Percentiles rank a stretch among this genome's conserved stretches.
phyloP scores from a whole-genome alignment of 208 protist genomes.

The Leishmania turanica region DNA sequence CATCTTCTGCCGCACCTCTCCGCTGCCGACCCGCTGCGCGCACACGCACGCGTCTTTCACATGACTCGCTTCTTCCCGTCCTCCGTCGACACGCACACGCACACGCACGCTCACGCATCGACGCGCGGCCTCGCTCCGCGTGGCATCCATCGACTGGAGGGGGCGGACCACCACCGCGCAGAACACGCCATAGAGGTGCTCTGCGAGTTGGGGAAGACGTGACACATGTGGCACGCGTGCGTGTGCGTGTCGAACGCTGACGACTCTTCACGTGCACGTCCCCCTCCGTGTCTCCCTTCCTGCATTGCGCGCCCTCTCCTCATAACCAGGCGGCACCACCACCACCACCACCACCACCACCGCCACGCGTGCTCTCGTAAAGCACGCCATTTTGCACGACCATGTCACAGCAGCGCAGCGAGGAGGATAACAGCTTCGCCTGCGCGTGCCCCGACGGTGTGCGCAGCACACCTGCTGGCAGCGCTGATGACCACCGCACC shows the following conservation, averaged over 20 bases:
- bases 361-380: background rate
- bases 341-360: background rate
- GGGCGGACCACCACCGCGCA: background rate
- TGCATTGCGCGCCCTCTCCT: background rate
- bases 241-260: background rate
- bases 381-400: background rate
- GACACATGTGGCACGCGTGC: background rate
- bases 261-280: background rate
- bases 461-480: no score
- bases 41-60: background rate
- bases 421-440: background rate
- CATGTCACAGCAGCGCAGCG: background rate
- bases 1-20: background rate
- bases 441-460: background rate
- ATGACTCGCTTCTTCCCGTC: no score
- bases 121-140: background rate
- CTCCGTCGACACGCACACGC: background rate
- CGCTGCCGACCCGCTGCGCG: background rate
- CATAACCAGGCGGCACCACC: background rate
- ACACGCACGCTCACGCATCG: background rate
- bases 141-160: background rate
- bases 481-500: background rate
- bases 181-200: background rate
- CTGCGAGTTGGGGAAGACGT: background rate
- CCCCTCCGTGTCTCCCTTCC: background rate